Base-by-base conservation (phyloP, 345 rosid genomes). In the Raphanus sativus region DNA sequence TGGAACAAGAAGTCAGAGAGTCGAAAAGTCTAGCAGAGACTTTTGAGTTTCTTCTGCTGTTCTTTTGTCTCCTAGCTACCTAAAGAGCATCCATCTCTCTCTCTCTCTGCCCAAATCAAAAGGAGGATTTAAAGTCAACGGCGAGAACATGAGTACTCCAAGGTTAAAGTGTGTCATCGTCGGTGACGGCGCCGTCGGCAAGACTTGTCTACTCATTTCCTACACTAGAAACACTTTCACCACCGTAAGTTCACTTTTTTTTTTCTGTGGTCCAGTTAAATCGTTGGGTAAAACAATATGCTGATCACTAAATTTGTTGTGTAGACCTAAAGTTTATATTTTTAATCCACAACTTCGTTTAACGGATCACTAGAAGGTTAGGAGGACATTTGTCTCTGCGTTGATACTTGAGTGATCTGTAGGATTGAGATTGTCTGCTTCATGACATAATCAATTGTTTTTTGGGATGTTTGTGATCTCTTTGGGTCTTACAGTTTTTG, bases 111-210 rank as follows among this genome's bases (percentile, higher is more conserved):
- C 26, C 64, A 36, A 58, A 50, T 74, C 54, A 54, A 65, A 52
- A 34, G 25, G 55, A 74, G 77, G 77, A 71, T 33, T 73, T 73
- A 25, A 42, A 52, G 34, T 55, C 8, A 16, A 54, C 26, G 28
- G 63, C 38, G 54, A 64, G 40, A 73, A 54, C 26, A 89, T 89
- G 93, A 89, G 90, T 81, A 89, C 87, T 63, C 87, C 93, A 2
- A 82, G 89, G 81, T 89, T 89, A 42, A 89, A 89, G 83, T 89
- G 93, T 69, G 93, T 89, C 62, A 89, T 89, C 2, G 93, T 89
- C 74, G 93, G 93, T 42, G 93, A 89, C 65, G 93, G 93, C 50
- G 93, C 93, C 70, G 93, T 89, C 72, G 93, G 93, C 63, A 89
- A 89, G 78, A 89, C 93, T 62, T 89, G 93, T 86, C 84, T 89